Base-by-base conservation (phyloP, 140 eudicot species). In the Erigeron philadelphicus region DNA sequence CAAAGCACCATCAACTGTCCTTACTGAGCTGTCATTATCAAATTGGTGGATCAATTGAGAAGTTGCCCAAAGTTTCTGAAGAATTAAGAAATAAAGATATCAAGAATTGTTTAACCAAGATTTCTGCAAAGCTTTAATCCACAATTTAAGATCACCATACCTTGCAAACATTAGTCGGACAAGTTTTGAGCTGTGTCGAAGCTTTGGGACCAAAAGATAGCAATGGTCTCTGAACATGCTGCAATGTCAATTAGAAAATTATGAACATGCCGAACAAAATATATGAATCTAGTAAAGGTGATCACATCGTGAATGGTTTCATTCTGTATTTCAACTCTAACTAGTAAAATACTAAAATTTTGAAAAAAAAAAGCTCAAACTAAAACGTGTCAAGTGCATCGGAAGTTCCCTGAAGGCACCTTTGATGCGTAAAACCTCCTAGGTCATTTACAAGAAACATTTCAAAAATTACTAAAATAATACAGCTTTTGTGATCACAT, bases 181-280 rank as follows among this genome's bases (percentile, higher is more conserved):
- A 62, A 46, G 99, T 93, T 78, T 74, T 80, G 75, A 93, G 95
- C 76, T 70, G 90, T 75, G 83, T 76, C 35, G 94, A 89, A 74
- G 95, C 90, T 81, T 93, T 93, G 38, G 99, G 99, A 63, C 99
- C 99, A 77, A 93, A 93, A 44, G 95, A 89, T 43, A 89, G 63
- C 75, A 93, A 76, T 56, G 99, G 97, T 75, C 96, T 81, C 67
- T 89, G 99, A 48, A 93, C 96, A 87, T 93, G 99, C 99, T 92
- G 87, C 93, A 72, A 12, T 13, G 21, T 11, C n/a, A 87, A 49
- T 64, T 58, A 40, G 59, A 4, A 45, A 72, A 42, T 66, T 31
- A 65, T 35, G 10, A 67, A 57, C 66, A 64, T 56, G 61, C 48
- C 18, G 18, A 57, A 42, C 7, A 42, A 3, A 16, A 9, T 5